Evolutionary conservation across 2,329 filamentous ascomycete species (phyloP), one percentile per base, ranked within the genome.

Genomic region (Daldinia sp.): DNA sequence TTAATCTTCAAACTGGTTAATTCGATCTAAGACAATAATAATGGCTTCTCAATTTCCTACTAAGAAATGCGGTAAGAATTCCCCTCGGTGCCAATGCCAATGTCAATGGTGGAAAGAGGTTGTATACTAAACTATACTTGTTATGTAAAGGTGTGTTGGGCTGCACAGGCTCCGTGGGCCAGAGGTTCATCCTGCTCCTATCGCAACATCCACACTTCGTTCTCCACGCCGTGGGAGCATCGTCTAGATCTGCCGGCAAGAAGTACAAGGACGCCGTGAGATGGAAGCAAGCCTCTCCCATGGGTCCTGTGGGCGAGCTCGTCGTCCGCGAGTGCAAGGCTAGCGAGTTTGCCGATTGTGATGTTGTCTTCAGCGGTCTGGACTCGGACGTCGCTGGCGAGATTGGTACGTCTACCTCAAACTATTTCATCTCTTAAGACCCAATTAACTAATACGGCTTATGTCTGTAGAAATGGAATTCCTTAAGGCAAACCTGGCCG

Each of bases 341-440:
- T 0, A 88, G 89, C 74, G 88, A 95, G 75, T 98, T 98, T 79
- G 82, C 85, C 68, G 94, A 97, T 79, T 98, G 96, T 81, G 95
- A 98, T 75, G 85, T 99, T 72, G 89, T 98, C 68, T 98, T 98
- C 81, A 95, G 92, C 69, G 96, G 96, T 3, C 85, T 98, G 69
- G 95, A 98, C 83, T 91, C 93, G 71, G 93, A 97, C 82, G 92
- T 98, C 63, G 96, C 96, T 42, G 94, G 94, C 59, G 92, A 97
- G 28, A 92, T 97, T 78, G 94, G 93, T 97, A 84, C 63, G 88
- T 76, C 4, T 33, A 18, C 26, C 7, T 35, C 6, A 9, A 33
- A 51, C 7, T 4, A 30, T 37, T 30, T 6, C 33, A 13, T 4
- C 9, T 30, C 20, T 26, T 23, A 44, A 13, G 35, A 26, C 15